These are phyloP conservation scores for Boehmeria nivea DNA, from an alignment of 306 rosid species.

Conservation along the genomic window DNA sequence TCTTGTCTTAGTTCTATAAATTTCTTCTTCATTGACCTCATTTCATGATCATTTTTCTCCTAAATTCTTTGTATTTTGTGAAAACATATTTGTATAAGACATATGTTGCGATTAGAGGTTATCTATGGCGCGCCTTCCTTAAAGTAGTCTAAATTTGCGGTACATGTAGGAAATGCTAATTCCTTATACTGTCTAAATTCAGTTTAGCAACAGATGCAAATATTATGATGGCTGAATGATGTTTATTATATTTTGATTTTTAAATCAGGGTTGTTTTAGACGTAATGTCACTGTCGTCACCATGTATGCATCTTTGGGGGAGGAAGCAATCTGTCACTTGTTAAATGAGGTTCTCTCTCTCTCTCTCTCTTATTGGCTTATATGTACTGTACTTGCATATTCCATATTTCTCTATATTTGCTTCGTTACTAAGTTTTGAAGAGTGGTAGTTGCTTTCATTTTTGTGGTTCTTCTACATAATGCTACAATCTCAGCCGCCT, in stretches of 20 bases:
- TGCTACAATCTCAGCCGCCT: background rate
- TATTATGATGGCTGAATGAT: background rate
- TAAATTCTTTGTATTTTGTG: background rate
- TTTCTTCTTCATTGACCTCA: conserved; percentile 7
- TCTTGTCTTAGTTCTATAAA: background rate
- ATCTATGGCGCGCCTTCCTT: background rate
- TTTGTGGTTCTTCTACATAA: conserved; percentile 4
- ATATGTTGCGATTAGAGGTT: conserved; percentile 2
- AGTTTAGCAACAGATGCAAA: background rate
- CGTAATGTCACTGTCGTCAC: conserved; percentile 92
- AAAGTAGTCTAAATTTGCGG: background rate
- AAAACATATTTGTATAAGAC: conserved; percentile 1
- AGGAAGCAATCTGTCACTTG: conserved; percentile 87
- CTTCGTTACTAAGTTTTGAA: background rate
- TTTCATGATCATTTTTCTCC: background rate
- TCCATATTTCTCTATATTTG: background rate
- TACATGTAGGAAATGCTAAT: too few relatives aligned
- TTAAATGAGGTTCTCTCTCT: conserved; percentile 73
- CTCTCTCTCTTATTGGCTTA: conserved; percentile 2
- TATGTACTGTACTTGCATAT: background rate
- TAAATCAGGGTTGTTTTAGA: conserved; percentile 87
- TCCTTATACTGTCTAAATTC: background rate
- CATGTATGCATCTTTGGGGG: conserved; percentile 86
- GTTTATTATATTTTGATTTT: background rate
- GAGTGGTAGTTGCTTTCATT: background rate